Evolutionary conservation across 768 basidiomycete species (phyloP), one percentile per base, ranked within the genome.

Genomic region (Leccinum imitatum): DNA sequence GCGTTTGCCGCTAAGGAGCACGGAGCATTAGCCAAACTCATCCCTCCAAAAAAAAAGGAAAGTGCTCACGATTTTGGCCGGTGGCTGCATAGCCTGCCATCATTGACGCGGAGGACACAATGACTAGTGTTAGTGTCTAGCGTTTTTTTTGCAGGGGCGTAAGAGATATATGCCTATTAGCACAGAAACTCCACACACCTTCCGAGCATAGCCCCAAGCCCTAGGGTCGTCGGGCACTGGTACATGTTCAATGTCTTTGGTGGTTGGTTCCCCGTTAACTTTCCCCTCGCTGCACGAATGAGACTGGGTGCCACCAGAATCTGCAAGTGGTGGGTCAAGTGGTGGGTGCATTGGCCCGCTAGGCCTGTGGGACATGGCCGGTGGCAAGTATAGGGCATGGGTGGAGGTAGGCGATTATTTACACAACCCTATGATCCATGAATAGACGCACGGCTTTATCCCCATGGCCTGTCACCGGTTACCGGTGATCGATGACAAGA

Each of bases 211-310:
- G 2, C 83, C 77, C 87, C 87, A 89, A 56, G 74, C 66, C 55
- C 87, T 79, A 13, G 87, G 87, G 68, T 89, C 87, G 66, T 89
- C 78, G 15, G 72, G 70, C 17, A 88, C 86, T 5, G 60, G 55
- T 31, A 57, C 70, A 62, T 78, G 76, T 54, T 77, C 77, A 14
- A 77, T 77, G 52, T 76, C 78, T 3, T 47, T 46, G 13, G 25
- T 39, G 30, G 47, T 53, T 13, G 47, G 58, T 27, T 39, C 23
- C 23, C 3, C 17, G 37, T 47, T 0, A 4, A 37, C 10, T 5
- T 7, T 13, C 15, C 11, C 60, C 53, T 37, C 58, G 50, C 19
- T 62, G 21, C 14, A 17, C 14, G 15, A 15, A 47, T 9, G 2
- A 6, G n/a, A 27, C 31, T 61, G 46, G 59, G 57, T 35, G 39